Evolutionary conservation across 2,329 filamentous ascomycete species (phyloP).

Genomic region (Simplicillium aogashimaense): DNA sequence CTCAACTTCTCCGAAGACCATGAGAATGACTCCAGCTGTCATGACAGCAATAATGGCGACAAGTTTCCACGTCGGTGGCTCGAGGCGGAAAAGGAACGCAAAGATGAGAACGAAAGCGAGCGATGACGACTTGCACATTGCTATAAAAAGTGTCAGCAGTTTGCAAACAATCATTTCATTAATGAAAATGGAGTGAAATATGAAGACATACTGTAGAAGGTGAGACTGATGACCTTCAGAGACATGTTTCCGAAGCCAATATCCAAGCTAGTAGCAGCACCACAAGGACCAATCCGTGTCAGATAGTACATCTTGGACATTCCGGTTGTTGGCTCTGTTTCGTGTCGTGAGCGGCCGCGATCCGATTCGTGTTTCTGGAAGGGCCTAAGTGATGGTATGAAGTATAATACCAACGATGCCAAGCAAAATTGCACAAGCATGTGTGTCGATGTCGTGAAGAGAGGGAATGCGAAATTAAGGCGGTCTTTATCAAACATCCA

Average conservation of each 20-base stretch:
- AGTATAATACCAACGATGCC: slow-evolving; percentile 65
- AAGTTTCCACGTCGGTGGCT: slow-evolving; percentile 76
- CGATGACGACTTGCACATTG: slow-evolving; percentile 98
- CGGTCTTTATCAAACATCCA: slow-evolving; percentile 93
- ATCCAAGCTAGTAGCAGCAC: slow-evolving; percentile 84
- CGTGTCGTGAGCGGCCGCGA: slow-evolving; percentile 38
- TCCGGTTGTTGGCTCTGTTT: slow-evolving; percentile 39
- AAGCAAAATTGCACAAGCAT: slow-evolving; percentile 92
- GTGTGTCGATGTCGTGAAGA: slow-evolving; percentile 91
- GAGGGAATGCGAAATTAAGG: slow-evolving; percentile 84
- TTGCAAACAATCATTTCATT: too few relatives aligned
- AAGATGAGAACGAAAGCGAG: slow-evolving; percentile 92
- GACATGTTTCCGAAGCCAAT: slow-evolving; percentile 95
- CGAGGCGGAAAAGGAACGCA: slow-evolving; percentile 86
- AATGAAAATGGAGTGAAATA: background rate
- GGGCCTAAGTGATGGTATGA: slow-evolving; percentile 75
- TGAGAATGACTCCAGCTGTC: slow-evolving; percentile 91
- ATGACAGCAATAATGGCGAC: slow-evolving; percentile 83
- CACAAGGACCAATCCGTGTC: slow-evolving; percentile 84
- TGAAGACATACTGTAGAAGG: slow-evolving; percentile 69
- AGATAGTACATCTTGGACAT: slow-evolving; percentile 91
- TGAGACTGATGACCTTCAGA: slow-evolving; percentile 89
- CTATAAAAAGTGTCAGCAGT: slow-evolving; percentile 26
- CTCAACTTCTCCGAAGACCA: slow-evolving; percentile 91
- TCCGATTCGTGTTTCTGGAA: slow-evolving; percentile 37